phyloP scores from a whole-genome alignment of 1,284 basidiomycete species.

The Mycosarcoma mackinlayi region DNA sequence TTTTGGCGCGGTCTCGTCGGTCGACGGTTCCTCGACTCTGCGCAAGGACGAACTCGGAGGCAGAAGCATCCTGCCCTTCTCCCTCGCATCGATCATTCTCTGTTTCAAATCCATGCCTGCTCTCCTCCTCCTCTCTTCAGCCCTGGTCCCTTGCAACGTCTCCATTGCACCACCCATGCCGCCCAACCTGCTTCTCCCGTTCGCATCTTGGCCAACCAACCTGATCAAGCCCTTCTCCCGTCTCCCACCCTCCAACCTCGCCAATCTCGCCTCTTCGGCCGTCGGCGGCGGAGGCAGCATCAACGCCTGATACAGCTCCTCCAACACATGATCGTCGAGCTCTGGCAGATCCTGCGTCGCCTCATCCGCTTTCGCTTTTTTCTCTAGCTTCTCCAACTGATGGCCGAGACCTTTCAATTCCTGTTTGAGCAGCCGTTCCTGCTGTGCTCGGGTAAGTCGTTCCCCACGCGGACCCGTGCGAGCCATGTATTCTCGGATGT shows the following conservation, averaged over 20 bases:
- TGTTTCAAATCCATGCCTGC: slow-evolving; percentile 24
- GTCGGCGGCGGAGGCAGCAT: slow-evolving; percentile 43
- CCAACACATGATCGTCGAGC: slow-evolving; percentile 58
- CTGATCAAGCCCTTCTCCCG: slow-evolving; percentile 16
- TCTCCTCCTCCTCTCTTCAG: slow-evolving; percentile 12
- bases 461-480: slow-evolving; percentile 38
- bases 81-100: slow-evolving; percentile 36
- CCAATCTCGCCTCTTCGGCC: slow-evolving; percentile 37
- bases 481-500: slow-evolving; percentile 44
- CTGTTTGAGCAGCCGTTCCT: slow-evolving; percentile 45
- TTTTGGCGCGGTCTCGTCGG: neutral
- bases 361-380: slow-evolving; percentile 47
- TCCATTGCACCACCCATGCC: neutral
- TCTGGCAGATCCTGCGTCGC: slow-evolving; percentile 54
- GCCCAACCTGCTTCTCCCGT: slow-evolving; percentile 16
- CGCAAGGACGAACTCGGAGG: slow-evolving; percentile 9
- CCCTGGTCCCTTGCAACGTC: slow-evolving; percentile 8
- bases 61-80: slow-evolving; percentile 26
- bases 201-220: neutral
- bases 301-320: slow-evolving; percentile 60
- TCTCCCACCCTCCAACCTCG: slow-evolving; percentile 30
- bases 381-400: slow-evolving; percentile 44
- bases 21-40: neutral
- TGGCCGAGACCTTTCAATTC: slow-evolving; percentile 51
- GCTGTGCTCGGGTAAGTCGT: slow-evolving; percentile 33